Evolutionary conservation across 305 asterid genomes (phyloP).

Genomic region (Rubia balearica): DNA sequence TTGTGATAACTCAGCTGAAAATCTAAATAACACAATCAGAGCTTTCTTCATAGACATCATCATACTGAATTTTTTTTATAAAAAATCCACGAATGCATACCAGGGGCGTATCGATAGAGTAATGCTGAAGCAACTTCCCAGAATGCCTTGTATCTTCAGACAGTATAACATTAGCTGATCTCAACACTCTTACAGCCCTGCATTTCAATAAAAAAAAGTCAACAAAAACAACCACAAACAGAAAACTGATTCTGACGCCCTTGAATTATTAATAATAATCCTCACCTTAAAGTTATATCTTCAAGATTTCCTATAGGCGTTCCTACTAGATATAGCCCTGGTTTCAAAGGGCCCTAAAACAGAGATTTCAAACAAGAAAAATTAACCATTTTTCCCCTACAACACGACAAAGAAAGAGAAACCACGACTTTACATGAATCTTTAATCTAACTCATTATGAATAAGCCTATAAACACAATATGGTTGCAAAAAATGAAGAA

Average conservation of each 20-base stretch:
- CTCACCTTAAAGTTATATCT: conserved; percentile 74
- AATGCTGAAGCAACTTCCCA: conserved; percentile 72
- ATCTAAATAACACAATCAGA: conserved; percentile 40
- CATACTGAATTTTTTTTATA: conserved; percentile 1
- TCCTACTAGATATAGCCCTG: conserved; percentile 83
- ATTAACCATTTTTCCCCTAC: neutral
- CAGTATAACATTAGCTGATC: conserved; percentile 75
- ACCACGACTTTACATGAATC: neutral
- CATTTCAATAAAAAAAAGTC: conserved; percentile 11
- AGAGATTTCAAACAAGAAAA: conserved; percentile 7
- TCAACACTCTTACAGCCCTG: conserved; percentile 77
- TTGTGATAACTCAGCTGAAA: conserved; percentile 92
- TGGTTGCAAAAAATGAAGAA: neutral
- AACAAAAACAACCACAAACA: conserved; percentile 9
- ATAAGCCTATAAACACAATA: neutral
- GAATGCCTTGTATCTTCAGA: conserved; percentile 95
- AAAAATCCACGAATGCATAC: conserved; percentile 46
- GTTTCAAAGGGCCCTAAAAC: conserved; percentile 64
- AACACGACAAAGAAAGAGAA: neutral
- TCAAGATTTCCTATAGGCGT: conserved; percentile 96
- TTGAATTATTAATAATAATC: neutral
- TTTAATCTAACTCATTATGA: neutral
- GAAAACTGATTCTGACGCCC: neutral
- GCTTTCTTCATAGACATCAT: conserved; percentile 7
- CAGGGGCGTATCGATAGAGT: conserved; percentile 72